Conservation (phyloP, 371 early-diverging fungal genomes). For the Mucor mucedo region DNA sequence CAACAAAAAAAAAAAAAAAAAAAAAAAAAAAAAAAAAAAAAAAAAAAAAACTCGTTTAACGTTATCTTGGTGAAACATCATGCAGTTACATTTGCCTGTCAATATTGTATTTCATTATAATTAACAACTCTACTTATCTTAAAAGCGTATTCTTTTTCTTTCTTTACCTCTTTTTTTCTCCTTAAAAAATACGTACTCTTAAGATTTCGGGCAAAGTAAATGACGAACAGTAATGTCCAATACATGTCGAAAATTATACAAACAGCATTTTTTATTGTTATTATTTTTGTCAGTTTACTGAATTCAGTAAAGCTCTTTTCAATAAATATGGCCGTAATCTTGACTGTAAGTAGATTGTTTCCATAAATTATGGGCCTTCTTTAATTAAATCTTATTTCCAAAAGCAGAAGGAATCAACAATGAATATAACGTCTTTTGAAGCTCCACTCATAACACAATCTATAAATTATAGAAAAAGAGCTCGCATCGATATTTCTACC, state of each 20-base stretch:
- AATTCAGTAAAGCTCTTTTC: background rate
- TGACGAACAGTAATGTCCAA: background rate
- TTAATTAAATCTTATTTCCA: background rate
- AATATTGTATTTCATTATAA: background rate
- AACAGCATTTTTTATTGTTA: background rate
- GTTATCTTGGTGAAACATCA: too few species aligned
- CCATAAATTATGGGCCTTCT: background rate
- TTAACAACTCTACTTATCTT: background rate
- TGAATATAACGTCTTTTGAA: background rate
- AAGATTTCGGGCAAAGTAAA: background rate
- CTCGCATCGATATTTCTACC: background rate
- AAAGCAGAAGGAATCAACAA: conserved; percentile 6
- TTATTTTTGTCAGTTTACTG: background rate
- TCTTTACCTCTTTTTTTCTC: background rate
- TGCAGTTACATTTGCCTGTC: background rate
- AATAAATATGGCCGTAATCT: background rate
- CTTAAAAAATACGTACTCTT: background rate
- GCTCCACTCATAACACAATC: background rate
- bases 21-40: too few species aligned
- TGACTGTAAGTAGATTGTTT: background rate
- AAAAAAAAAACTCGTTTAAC: too few species aligned
- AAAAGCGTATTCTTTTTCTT: background rate
- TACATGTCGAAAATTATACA: background rate
- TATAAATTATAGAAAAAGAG: background rate
- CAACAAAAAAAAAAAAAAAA: too few species aligned